phyloP scores from a whole-genome alignment of 208 protist genomes.

The Angomonas deanei region DNA sequence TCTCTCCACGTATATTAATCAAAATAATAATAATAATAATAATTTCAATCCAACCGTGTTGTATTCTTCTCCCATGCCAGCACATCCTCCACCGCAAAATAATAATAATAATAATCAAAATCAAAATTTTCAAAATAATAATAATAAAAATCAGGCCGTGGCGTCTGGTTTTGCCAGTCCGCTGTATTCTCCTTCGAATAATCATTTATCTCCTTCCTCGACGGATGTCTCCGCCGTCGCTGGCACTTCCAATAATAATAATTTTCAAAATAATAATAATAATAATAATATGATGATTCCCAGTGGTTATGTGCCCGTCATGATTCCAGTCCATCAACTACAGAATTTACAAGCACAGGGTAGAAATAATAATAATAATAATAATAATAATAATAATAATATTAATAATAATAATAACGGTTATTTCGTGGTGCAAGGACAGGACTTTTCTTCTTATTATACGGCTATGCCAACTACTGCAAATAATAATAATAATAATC shows the following conservation, averaged over 20 bases:
- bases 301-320: not conserved
- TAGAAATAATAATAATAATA: conserved; percentile 11
- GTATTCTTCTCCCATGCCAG: too few relatives aligned
- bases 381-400: conserved; percentile 12
- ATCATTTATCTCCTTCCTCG: not conserved
- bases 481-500: too few relatives aligned
- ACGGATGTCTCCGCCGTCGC: not conserved
- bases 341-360: not conserved
- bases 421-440: not conserved
- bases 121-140: not conserved
- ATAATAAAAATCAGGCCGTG: too few relatives aligned
- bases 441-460: not conserved
- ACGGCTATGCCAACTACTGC: too few relatives aligned
- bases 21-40: conserved; percentile 1
- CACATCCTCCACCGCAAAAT: too few relatives aligned
- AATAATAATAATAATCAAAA: conserved; percentile 1
- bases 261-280: not conserved
- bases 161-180: too few relatives aligned
- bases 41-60: too few relatives aligned
- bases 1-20: not conserved
- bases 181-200: too few relatives aligned
- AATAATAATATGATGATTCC: not conserved
- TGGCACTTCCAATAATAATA: not conserved
- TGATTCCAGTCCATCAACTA: not conserved
- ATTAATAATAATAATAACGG: conserved; percentile 3